These are phyloP conservation scores for Globisporangium orthogonon DNA, from an alignment of 352 stramenopile genomes.

Conservation along the genomic window DNA sequence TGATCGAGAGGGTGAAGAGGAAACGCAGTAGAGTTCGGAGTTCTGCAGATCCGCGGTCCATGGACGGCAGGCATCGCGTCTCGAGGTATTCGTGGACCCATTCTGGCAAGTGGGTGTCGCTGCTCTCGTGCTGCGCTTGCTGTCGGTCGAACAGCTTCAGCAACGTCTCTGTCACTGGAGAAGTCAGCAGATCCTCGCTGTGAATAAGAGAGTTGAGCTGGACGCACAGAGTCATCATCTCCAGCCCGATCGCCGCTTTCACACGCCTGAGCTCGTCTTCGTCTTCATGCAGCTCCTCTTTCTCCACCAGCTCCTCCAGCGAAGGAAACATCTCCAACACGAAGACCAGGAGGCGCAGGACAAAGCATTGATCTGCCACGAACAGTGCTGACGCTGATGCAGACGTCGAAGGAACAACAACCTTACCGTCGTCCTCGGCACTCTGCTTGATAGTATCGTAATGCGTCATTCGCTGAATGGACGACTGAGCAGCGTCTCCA, in stretches of 20 bases:
- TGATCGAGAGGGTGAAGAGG: conserved; percentile 38
- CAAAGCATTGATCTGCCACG: conserved; percentile 29
- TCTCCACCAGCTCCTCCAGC: conserved; percentile 43
- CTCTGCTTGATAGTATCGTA: not conserved
- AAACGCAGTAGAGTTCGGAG: conserved; percentile 21
- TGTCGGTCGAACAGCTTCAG: conserved; percentile 10
- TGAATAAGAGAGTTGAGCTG: conserved; percentile 36
- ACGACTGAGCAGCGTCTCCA: conserved; percentile 26
- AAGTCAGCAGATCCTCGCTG: conserved; percentile 11
- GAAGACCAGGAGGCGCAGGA: conserved; percentile 57
- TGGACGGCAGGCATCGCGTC: conserved; percentile 28
- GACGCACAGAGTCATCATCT: conserved; percentile 46
- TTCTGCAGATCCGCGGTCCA: not conserved
- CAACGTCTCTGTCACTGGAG: conserved; percentile 6
- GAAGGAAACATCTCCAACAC: conserved; percentile 48
- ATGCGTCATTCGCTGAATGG: conserved; percentile 25
- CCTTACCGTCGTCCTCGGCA: not conserved
- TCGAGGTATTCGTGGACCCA: conserved; percentile 56
- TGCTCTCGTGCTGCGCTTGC: too few relatives aligned
- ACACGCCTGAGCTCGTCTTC: conserved; percentile 47
- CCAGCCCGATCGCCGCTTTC: conserved; percentile 37
- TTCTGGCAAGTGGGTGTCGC: conserved; percentile 15
- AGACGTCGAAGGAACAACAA: not conserved
- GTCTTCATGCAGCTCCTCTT: conserved; percentile 65
- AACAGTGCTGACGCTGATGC: conserved; percentile 13